Evolutionary conservation across 441 rosid genomes (phyloP).

Genomic region (Euphorbia corollata): DNA sequence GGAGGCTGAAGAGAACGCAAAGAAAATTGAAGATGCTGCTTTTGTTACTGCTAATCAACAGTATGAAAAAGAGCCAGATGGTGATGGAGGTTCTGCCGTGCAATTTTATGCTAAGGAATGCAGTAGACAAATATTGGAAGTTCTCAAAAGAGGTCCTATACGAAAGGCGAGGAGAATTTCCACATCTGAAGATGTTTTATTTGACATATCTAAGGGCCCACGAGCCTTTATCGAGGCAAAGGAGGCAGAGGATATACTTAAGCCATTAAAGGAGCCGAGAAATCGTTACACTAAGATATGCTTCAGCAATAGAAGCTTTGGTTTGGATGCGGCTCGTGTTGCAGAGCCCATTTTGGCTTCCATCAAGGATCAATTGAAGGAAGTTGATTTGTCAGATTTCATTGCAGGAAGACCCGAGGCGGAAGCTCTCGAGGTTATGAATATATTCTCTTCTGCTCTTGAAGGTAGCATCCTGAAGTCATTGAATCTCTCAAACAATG

Average conservation of each 20-base stretch:
- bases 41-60: constrained; percentile 25
- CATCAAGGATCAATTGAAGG: constrained; percentile 63
- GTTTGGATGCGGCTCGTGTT: constrained; percentile 67
- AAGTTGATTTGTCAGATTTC: constrained; percentile 80
- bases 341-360: constrained; percentile 70
- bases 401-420: constrained; percentile 83
- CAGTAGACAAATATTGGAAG: constrained; percentile 23
- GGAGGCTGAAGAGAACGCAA: too few relatives aligned
- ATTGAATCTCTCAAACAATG: constrained; percentile 85
- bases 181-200: constrained; percentile 35
- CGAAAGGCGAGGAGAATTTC: not conserved
- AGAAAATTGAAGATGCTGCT: too few relatives aligned
- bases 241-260: constrained; percentile 73
- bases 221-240: constrained; percentile 71
- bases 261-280: constrained; percentile 61
- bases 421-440: constrained; percentile 93
- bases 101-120: constrained; percentile 33
- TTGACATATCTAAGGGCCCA: constrained; percentile 68
- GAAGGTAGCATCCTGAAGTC: constrained; percentile 58
- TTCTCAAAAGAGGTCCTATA: too few relatives aligned
- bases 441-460: constrained; percentile 57
- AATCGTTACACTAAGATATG: constrained; percentile 68
- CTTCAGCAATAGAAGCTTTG: constrained; percentile 89
- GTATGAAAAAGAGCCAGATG: too few relatives aligned
- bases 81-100: too few relatives aligned